These are phyloP conservation scores for Thuidium tamariscinum DNA, from an alignment of 225 moss, liverwort and hornwort genomes.

Conservation along the genomic window DNA sequence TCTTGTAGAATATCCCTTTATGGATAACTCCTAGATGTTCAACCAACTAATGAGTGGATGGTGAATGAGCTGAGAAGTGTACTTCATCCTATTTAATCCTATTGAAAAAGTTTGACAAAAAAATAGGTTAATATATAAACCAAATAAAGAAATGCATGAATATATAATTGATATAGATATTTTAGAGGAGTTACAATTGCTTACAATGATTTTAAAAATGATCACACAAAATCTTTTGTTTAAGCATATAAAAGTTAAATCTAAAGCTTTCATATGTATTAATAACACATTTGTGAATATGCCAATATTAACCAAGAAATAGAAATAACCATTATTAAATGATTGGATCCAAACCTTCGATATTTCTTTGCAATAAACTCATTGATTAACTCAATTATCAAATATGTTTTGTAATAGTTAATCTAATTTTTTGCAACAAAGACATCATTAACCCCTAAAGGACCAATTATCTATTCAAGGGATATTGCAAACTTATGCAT, in stretches of 20 bases:
- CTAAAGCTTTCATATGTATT: neutral
- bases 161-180: neutral
- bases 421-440: neutral
- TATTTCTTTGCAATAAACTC: accelerated
- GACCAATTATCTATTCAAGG: neutral
- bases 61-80: neutral
- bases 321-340: too few species aligned
- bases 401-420: neutral
- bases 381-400: too few species aligned
- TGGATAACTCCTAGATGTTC: neutral
- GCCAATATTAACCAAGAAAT: neutral
- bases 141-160: neutral
- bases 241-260: accelerated
- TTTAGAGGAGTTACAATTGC: neutral
- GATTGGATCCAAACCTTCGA: accelerated
- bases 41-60: neutral
- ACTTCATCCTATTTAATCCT: neutral
- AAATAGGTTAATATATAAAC: neutral
- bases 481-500: neutral
- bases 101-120: neutral
- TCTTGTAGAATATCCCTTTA: accelerated
- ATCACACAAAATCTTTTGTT: neutral
- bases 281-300: neutral
- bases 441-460: neutral
- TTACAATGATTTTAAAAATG: neutral